Base-by-base conservation (phyloP, 2,329 filamentous ascomycete genomes). In the Neurospora crassa region DNA sequence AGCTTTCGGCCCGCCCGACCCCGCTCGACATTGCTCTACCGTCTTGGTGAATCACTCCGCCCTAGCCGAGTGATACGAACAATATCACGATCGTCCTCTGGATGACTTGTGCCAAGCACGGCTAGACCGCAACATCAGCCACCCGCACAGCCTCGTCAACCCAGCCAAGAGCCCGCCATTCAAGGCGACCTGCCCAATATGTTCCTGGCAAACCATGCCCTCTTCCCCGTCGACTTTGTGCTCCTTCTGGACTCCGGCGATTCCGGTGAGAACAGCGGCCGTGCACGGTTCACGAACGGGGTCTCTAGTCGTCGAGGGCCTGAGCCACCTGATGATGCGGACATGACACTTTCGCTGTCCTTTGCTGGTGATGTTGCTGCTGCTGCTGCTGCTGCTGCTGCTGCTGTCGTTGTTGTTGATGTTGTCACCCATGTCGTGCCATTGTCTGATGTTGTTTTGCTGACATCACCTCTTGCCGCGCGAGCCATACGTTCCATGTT, bases 291-390 rank as follows among this genome's bases (percentile, higher is more conserved):
- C 53, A 59, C 53, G 16, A 59, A 59, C 24, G 53, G 53, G 14
- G 24, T 59, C 67, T 68, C 40, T 24, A 68, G 34, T 45, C n/a
- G 42, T 68, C 45, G 29, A 53, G 68, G 24, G 70, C 37, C 41
- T 68, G 70, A 41, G 75, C 75, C 40, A 69, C 69, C 41, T 71
- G 72, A 34, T 59, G 53, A 59, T 34, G 53, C 16, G 53, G 53
- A 59, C 68, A 75, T 72, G 40, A 82, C 74, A 71, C 83, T 85
- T 73, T 83, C 82, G 42, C 78, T 76, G 34, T 77, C 80, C 67
- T 83, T 81, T 71, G 14, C 80, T 84, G 59, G 78, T 78, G n/a
- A 73, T 69, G 73, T 75, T 42, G 70, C 73, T 42, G 40, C 11
- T 29, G 29, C 3, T 3, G 29, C 4, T 29, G 29, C 4, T 29